A percentile compares a stretch with the other conserved stretches of the same genome.
Evolutionary conservation across 306 rosid genomes (phyloP).

Genomic region (Dryas drummondii): DNA sequence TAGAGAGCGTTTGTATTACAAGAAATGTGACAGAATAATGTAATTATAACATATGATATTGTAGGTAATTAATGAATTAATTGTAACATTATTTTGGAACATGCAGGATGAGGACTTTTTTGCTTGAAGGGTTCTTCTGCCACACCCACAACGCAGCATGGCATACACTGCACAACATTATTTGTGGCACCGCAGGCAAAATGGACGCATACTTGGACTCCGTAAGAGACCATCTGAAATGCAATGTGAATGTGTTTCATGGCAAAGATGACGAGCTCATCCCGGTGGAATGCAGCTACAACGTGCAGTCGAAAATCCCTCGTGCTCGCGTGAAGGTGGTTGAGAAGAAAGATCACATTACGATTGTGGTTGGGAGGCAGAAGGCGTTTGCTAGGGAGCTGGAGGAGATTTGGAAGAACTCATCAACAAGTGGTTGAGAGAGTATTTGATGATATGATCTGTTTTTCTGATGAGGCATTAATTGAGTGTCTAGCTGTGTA

Average conservation of each 20-base stretch:
- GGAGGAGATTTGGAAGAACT: slow-evolving; percentile 71
- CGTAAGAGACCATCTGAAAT: slow-evolving; percentile 46
- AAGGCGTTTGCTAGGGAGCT: slow-evolving; percentile 71
- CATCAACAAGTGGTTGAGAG: slow-evolving; percentile 20
- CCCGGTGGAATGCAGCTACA: slow-evolving; percentile 76
- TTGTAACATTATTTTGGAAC: neutral
- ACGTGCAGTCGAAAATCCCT: slow-evolving; percentile 54
- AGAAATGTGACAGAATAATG: no score
- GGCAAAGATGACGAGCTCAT: slow-evolving; percentile 77
- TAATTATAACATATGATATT: no score
- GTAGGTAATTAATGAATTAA: no score
- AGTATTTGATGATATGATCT: no score
- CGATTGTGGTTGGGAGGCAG: slow-evolving; percentile 84
- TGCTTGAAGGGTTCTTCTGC: slow-evolving; percentile 89
- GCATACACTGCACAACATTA: slow-evolving; percentile 95
- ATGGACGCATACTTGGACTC: slow-evolving; percentile 59
- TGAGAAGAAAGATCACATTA: slow-evolving; percentile 79
- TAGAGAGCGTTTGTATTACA: no score
- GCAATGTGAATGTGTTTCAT: slow-evolving; percentile 68
- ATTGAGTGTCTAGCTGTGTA: no score
- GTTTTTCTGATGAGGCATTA: no score
- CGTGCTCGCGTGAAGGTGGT: slow-evolving; percentile 64
- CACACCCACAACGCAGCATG: slow-evolving; percentile 98
- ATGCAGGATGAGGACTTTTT: slow-evolving; percentile 64
- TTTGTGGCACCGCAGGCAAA: slow-evolving; percentile 74